Evolutionary conservation across 257 asterid genomes (phyloP), one percentile per base, ranked within the genome.

Genomic region (Verbascum thapsus): DNA sequence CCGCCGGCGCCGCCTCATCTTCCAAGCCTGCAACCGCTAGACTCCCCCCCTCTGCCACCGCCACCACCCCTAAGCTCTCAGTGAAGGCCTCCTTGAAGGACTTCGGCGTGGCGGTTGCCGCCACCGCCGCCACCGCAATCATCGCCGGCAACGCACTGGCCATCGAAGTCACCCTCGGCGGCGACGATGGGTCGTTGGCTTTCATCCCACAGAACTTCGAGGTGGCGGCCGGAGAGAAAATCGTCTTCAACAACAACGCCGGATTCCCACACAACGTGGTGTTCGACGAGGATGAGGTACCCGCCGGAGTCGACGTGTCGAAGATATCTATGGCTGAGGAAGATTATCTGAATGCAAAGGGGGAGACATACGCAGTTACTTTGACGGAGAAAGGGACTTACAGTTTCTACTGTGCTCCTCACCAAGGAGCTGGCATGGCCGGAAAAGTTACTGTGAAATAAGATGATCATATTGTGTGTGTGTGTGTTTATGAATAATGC

Each of bases 221-320:
- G 1, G 72, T 91, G 19, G 72, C 92, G 3, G 3, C 98, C 0
- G 96, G 98, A 0, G 96, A 91, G 92, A 81, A 77, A 30, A 86
- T 91, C 52, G 79, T 65, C 7, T 88, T 91, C 85, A 76, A 66
- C 78, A 91, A 91, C 96, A 84, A 84, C 34, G 90, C 85, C 0
- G 96, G 88, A 0, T 86, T 81, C 87, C 98, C 98, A 0, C 98
- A 91, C 88, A 91, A 91, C 49, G 77, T 91, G 16, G 79, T 88
- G n/a, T 91, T 91, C 66, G 90, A 91, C 47, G 96, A 84, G 52
- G 98, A 91, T 60, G 95, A 50, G 55, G 60, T 88, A 4, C 96
- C 96, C 9, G 49, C 87, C 2, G 98, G 98, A 0, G 95, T 91
- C 4, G 95, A 91, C 57, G 95, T 38, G 3, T 3, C 84, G 0